These are phyloP conservation scores for Salix brachista DNA, from an alignment of 345 rosid species.

Conservation along the genomic window DNA sequence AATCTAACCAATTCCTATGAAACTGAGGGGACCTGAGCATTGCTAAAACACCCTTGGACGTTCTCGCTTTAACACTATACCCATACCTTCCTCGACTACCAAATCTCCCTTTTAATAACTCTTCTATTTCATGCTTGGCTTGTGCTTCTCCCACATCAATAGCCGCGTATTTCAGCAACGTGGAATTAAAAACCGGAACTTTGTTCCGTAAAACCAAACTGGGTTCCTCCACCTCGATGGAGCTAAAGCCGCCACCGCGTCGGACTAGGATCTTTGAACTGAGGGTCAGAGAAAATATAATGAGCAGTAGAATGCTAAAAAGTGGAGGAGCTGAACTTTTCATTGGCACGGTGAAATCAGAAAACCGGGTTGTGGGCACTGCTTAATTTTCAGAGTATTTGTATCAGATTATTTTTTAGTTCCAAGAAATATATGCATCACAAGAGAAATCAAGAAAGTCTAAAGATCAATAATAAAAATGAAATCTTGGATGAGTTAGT, in stretches of 20 bases:
- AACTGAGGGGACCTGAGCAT: conserved; percentile 53
- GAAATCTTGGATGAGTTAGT: not conserved
- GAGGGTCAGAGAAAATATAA: conserved; percentile 48
- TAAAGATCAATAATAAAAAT: not conserved
- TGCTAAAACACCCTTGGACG: conserved; percentile 29
- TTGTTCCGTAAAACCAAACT: not conserved
- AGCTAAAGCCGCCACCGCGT: conserved; percentile 36
- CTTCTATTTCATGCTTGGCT: conserved; percentile 54
- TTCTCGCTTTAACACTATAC: conserved; percentile 16
- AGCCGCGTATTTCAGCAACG: conserved; percentile 65
- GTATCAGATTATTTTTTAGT: conserved; percentile 35
- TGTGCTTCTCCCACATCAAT: conserved; percentile 53
- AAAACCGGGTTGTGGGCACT: conserved; percentile 14
- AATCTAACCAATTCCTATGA: conserved; percentile 66
- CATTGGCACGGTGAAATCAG: conserved; percentile 29
- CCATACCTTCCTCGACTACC: conserved; percentile 44
- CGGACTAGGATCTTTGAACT: conserved; percentile 42
- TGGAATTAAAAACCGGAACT: conserved; percentile 49
- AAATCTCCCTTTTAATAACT: conserved; percentile 54
- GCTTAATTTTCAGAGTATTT: conserved; percentile 8
- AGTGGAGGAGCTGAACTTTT: conserved; percentile 71
- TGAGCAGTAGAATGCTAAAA: conserved; percentile 50
- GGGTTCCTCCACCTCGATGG: conserved; percentile 29
- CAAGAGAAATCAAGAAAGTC: not conserved
- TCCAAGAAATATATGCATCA: conserved; percentile 16